phyloP scores from a whole-genome alignment of 306 rosid species.

The Rubus parviflorus region DNA sequence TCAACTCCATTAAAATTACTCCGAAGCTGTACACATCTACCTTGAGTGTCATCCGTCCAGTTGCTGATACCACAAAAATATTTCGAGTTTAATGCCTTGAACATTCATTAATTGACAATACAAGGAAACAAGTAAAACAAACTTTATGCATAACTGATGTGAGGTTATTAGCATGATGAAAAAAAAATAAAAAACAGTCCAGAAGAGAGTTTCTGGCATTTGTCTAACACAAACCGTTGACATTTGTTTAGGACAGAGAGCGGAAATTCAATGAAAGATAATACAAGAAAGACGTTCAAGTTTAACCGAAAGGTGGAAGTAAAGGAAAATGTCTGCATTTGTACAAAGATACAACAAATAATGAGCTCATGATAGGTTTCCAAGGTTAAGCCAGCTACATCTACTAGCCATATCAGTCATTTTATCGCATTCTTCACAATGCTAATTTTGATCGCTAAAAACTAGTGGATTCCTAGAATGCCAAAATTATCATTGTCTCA shows the following conservation, averaged over 20 bases:
- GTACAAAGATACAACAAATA: neutral
- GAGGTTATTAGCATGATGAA: neutral
- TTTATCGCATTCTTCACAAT: neutral
- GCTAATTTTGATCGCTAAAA: neutral
- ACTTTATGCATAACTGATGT: neutral
- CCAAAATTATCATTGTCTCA: neutral
- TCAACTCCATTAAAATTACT: constrained; percentile 88
- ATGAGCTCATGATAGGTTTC: neutral
- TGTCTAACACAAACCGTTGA: neutral
- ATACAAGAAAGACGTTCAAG: neutral
- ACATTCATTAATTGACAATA: neutral
- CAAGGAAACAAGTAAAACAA: neutral
- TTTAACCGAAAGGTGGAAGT: neutral
- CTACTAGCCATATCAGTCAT: neutral
- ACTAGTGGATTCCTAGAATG: neutral
- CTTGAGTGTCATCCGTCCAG: constrained; percentile 82
- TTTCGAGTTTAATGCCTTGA: constrained; percentile 6
- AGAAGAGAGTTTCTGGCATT: neutral
- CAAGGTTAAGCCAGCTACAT: neutral
- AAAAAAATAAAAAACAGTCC: neutral
- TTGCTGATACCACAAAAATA: constrained; percentile 46
- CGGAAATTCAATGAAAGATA: neutral
- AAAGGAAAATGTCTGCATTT: neutral
- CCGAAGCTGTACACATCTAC: constrained; percentile 89
- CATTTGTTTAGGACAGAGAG: neutral